phyloP scores from a whole-genome alignment of 202 grass and related monocot species.

The Elaeis oleifera region DNA sequence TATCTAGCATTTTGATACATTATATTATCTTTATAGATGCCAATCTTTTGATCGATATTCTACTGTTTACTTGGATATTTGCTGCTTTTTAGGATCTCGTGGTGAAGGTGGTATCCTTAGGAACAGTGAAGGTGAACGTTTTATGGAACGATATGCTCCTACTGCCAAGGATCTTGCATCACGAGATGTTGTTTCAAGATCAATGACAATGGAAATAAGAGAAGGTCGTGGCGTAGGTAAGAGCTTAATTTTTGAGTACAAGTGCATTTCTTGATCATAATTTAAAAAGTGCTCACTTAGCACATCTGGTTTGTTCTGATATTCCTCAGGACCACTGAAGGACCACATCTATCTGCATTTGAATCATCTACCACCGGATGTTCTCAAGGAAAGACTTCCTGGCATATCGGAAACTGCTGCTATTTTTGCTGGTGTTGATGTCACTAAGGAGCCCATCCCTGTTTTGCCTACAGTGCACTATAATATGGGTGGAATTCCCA shows the following conservation, averaged over 20 bases:
- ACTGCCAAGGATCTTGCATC: constrained; percentile 69
- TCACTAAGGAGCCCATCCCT: constrained; percentile 67
- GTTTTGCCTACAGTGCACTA: constrained; percentile 73
- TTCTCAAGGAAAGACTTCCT: constrained; percentile 68
- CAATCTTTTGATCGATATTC: too few relatives aligned
- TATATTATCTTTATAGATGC: too few relatives aligned
- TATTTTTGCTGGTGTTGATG: constrained; percentile 65
- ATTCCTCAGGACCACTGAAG: constrained; percentile 42
- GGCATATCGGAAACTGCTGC: constrained; percentile 72
- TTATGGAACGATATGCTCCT: constrained; percentile 64
- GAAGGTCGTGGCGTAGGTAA: constrained; percentile 62
- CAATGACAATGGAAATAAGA: constrained; percentile 71
- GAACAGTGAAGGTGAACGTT: constrained; percentile 58
- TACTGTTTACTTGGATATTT: too few relatives aligned
- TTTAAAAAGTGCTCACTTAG: not conserved
- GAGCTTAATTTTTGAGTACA: not conserved
- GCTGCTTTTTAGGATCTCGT: constrained; percentile 33
- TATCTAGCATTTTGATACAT: too few relatives aligned
- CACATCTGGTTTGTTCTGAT: constrained; percentile 11
- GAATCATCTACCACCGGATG: constrained; percentile 53
- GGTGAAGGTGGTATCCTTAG: constrained; percentile 73
- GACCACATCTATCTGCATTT: constrained; percentile 53
- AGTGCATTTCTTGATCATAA: not conserved
- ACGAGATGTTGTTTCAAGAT: constrained; percentile 60
- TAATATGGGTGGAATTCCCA: constrained; percentile 75